A percentile compares a stretch with the other conserved stretches of the same genome.
These are phyloP conservation scores for Binderoboletus segoi DNA, from an alignment of 1,284 basidiomycete species.

Conservation along the genomic window DNA sequence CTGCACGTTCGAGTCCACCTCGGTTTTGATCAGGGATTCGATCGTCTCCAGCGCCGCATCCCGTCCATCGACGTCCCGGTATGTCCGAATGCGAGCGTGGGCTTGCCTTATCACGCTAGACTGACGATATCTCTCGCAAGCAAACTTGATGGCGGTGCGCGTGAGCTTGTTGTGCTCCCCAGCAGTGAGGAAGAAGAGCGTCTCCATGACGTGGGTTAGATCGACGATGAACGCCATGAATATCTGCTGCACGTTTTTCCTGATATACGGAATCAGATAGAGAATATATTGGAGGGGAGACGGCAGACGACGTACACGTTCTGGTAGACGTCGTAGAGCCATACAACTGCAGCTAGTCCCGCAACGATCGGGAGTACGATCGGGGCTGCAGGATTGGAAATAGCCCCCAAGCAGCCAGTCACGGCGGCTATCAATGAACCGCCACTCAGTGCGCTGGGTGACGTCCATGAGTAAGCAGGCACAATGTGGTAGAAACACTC, in stretches of 20 bases:
- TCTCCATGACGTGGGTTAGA: neutral
- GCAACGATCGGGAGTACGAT: neutral
- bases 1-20: neutral
- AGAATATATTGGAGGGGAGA: neutral
- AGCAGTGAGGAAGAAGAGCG: too few relatives aligned
- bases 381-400: neutral
- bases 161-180: too few relatives aligned
- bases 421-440: neutral
- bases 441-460: neutral
- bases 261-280: neutral
- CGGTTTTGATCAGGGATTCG: constrained; percentile 3
- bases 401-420: neutral
- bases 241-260: neutral
- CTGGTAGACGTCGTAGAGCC: neutral
- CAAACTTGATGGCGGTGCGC: too few relatives aligned
- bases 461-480: neutral
- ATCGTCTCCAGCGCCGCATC: neutral
- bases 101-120: neutral
- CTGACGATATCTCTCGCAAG: too few relatives aligned
- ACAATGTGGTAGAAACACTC: neutral
- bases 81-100: neutral
- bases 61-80: neutral
- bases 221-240: constrained; percentile 1
- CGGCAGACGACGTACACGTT: neutral
- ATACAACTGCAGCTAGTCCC: neutral